These are phyloP conservation scores for Gypsophila paniculata DNA, from an alignment of 179 eudicot genomes.

Conservation along the genomic window DNA sequence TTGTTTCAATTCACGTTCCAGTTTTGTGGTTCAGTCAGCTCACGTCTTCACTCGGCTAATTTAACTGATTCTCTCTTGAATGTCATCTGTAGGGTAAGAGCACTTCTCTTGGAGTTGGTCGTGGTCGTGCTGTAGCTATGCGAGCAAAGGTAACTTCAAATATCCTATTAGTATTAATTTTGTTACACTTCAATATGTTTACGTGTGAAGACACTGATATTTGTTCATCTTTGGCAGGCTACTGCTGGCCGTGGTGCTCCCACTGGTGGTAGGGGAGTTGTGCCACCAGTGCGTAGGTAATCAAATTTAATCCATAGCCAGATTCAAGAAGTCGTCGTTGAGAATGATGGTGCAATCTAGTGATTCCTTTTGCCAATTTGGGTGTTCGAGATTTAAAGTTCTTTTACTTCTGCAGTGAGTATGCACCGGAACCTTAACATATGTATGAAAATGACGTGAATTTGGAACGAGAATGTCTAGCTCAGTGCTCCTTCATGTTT, in stretches of 20 bases:
- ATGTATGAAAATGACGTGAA: slow-evolving; percentile 21
- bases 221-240: slow-evolving; percentile 34
- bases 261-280: slow-evolving; percentile 68
- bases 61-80: neutral
- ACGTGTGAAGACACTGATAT: neutral
- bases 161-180: too few relatives aligned
- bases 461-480: slow-evolving; percentile 10
- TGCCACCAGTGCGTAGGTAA: slow-evolving; percentile 67
- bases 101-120: slow-evolving; percentile 85
- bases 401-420: slow-evolving; percentile 12
- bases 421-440: slow-evolving; percentile 18
- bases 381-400: slow-evolving; percentile 9
- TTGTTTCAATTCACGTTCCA: too few relatives aligned
- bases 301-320: slow-evolving; percentile 10
- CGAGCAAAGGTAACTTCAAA: slow-evolving; percentile 71
- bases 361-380: slow-evolving; percentile 12
- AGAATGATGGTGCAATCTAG: slow-evolving; percentile 15
- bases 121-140: slow-evolving; percentile 94
- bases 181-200: neutral
- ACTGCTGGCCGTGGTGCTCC: slow-evolving; percentile 72
- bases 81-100: slow-evolving; percentile 68
- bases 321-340: slow-evolving; percentile 10
- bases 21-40: too few relatives aligned
- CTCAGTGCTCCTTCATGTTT: slow-evolving; percentile 13
- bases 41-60: neutral